Conservation (phyloP, 345 rosid species). For the Acer negundo region DNA sequence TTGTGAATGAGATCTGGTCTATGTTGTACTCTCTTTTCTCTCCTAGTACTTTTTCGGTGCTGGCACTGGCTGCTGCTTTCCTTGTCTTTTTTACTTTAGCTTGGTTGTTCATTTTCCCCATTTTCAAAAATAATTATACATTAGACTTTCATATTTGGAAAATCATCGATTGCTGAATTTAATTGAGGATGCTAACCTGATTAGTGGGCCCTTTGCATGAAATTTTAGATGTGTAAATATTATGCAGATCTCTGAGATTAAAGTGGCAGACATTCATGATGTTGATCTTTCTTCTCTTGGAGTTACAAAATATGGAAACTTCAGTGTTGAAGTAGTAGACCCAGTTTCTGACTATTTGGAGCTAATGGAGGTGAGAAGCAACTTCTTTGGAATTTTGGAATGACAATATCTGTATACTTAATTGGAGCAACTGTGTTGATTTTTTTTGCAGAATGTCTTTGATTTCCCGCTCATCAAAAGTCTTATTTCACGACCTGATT, state of each 20-base stretch:
- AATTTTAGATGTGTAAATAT: constrained; percentile 15
- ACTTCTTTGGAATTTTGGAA: constrained; percentile 14
- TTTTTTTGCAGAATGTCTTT: constrained; percentile 72
- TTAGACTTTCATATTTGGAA: not conserved
- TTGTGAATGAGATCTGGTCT: not conserved
- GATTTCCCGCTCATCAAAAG: constrained; percentile 81
- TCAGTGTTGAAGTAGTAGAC: constrained; percentile 82
- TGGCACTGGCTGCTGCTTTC: not conserved
- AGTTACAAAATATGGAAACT: constrained; percentile 64
- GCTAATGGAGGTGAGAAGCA: constrained; percentile 77
- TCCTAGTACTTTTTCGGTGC: not conserved
- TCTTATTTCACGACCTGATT: constrained; percentile 72
- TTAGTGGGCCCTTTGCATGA: not conserved
- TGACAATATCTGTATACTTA: constrained; percentile 18
- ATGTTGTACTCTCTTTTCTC: not conserved
- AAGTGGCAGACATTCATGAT: constrained; percentile 82
- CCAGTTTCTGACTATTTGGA: constrained; percentile 91
- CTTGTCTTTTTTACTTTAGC: constrained; percentile 3
- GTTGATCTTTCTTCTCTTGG: constrained; percentile 73
- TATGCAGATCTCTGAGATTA: constrained; percentile 82
- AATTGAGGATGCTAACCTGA: not conserved
- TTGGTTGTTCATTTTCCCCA: not conserved
- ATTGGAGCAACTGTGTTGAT: constrained; percentile 25
- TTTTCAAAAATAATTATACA: not conserved
- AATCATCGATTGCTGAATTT: not conserved